Base-by-base conservation (phyloP, 192 early-diverging fungal genomes). In the Coemansia sp. region DNA sequence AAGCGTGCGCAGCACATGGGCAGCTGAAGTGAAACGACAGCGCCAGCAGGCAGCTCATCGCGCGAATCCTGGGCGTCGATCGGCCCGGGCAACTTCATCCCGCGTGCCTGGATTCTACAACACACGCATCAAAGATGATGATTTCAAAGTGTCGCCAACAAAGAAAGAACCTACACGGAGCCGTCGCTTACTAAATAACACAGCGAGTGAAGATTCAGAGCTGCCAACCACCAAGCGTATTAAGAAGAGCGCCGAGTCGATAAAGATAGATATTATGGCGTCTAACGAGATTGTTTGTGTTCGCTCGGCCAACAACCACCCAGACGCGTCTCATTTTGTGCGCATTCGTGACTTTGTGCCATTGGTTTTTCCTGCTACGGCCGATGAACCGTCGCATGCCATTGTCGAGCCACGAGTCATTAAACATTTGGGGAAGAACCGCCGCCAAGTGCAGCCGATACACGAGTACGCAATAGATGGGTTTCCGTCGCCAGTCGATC, bases 381-480 rank as follows among this genome's bases (percentile, higher is more conserved):
- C 9, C 11, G n/a, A 8, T 11, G 57, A 56, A 29, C 52, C 62
- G 5, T 2, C 49, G 4, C 62, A 71, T 19, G 35, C 3, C 10
- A 57, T 65, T 2, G 35, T 60, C 7, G 49, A 54, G 1, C 25
- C 23, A 17, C 57, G 62, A 1, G 27, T 52, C 10, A 35, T 21
- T 4, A 45, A 35, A 14, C 25, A 27, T 10, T 4, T 27, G 0
- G 19, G 11, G 6, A 49, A 57, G 17, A 51, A 22, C 1, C 45
- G 27, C 2, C 21, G 4, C 11, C 69, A 71, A 16, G 7, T 31
- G 0, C 64, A 58, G 38, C 26, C 50, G 21, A 17, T 57, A 10
- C 59, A 62, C 48, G 67, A 75, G 48, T 69, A 62, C 16, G 53
- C 31, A 0, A 27, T 66, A 5, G 53, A 66, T 2, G 73, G 73